Evolutionary conservation across 768 basidiomycete species (phyloP).

Genomic region (Rhodotorula paludigena): DNA sequence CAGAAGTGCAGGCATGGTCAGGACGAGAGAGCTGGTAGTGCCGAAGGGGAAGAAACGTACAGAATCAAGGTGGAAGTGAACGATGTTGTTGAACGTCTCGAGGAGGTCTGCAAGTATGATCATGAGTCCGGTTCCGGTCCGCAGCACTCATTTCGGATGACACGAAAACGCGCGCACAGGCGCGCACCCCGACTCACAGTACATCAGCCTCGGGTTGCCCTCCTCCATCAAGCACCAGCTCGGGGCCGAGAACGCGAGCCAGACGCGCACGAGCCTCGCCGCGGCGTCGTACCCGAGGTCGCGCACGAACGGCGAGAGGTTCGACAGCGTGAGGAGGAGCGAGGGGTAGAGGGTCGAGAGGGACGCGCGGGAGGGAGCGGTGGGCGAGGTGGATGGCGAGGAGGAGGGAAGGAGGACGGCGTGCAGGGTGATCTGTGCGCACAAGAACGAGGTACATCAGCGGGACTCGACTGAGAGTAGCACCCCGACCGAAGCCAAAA

Average conservation of each 20-base stretch:
- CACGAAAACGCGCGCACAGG: not conserved
- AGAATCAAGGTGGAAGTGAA: conserved; percentile 63
- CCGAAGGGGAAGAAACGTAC: not conserved
- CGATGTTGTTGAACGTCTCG: conserved; percentile 82
- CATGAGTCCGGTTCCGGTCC: not conserved
- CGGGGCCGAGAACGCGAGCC: conserved; percentile 85
- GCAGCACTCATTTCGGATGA: not conserved
- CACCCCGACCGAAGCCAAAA: not conserved
- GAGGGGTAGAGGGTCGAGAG: conserved; percentile 84
- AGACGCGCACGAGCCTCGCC: conserved; percentile 77
- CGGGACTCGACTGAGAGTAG: too few relatives aligned
- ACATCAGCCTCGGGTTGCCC: conserved; percentile 85
- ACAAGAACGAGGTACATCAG: not conserved
- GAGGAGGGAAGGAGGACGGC: conserved; percentile 62
- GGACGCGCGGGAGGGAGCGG: conserved; percentile 62
- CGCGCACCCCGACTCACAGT: conserved; percentile 53
- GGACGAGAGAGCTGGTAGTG: not conserved
- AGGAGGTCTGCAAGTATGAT: conserved; percentile 49
- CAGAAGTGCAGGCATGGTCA: not conserved
- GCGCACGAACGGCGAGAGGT: conserved; percentile 79
- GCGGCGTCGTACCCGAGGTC: conserved; percentile 74
- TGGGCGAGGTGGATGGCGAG: conserved; percentile 58
- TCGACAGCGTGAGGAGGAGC: conserved; percentile 80
- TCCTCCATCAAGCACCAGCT: conserved; percentile 86
- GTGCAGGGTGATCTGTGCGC: conserved; percentile 65